Evolutionary conservation across 2,329 filamentous ascomycete genomes (phyloP).

Genomic region (Aspergillus nomiae): DNA sequence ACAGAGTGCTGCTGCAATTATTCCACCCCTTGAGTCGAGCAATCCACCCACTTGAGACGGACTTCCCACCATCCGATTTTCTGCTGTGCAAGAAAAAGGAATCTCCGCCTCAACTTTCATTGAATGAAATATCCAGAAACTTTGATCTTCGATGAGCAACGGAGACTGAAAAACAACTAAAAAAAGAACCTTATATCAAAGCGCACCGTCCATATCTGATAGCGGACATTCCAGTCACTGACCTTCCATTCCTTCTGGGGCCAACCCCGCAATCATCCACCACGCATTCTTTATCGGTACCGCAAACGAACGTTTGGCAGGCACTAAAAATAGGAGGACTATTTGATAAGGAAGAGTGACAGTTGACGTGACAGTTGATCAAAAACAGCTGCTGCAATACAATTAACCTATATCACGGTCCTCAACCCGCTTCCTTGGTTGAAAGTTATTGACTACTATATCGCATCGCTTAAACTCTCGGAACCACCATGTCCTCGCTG

Average conservation of each 20-base stretch:
- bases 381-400: conserved; percentile 7
- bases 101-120: conserved; percentile 23
- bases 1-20: conserved; percentile 19
- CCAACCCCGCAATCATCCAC: conserved; percentile 30
- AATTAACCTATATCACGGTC: conserved; percentile 12
- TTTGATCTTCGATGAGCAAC: conserved; percentile 12
- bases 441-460: not conserved
- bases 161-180: not conserved
- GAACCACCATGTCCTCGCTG: conserved; percentile 38
- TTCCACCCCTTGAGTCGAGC: conserved; percentile 25
- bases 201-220: conserved; percentile 23
- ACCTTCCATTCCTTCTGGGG: conserved; percentile 35
- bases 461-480: not conserved
- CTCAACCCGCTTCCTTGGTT: conserved; percentile 4
- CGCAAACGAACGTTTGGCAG: conserved; percentile 13
- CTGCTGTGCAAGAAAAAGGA: conserved; percentile 33
- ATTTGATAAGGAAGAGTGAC: conserved; percentile 13
- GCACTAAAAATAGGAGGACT: conserved; percentile 19
- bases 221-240: conserved; percentile 31
- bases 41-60: conserved; percentile 17
- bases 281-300: conserved; percentile 27
- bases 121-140: conserved; percentile 5
- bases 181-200: not conserved
- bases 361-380: conserved; percentile 7
- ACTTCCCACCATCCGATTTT: conserved; percentile 16